Evolutionary conservation across 164 flowering plant species (phyloP).

Genomic region (Echeveria elegans): DNA sequence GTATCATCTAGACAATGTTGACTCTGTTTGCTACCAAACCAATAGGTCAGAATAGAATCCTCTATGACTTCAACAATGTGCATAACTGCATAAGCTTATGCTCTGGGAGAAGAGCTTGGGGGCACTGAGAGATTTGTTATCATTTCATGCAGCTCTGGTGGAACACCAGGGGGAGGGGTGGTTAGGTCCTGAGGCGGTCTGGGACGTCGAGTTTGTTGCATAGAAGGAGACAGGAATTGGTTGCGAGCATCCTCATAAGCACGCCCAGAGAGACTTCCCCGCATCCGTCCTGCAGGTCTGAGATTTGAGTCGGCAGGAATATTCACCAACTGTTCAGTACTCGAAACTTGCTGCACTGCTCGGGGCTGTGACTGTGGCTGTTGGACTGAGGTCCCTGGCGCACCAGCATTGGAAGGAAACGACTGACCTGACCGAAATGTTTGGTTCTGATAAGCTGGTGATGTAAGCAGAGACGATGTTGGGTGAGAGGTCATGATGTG

Average conservation of each 20-base stretch:
- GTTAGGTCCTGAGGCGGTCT: conserved; percentile 16
- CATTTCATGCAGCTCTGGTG: conserved; percentile 21
- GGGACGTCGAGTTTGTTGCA: conserved; percentile 24
- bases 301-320: conserved; percentile 37
- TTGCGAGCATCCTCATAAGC: conserved; percentile 38
- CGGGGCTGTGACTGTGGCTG: conserved; percentile 16
- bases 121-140: conserved; percentile 13
- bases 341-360: conserved; percentile 18
- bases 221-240: conserved; percentile 42
- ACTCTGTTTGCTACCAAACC: no score
- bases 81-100: not conserved
- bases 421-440: not conserved
- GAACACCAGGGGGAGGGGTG: conserved; percentile 12
- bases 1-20: no score
- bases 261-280: conserved; percentile 65
- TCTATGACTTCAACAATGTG: not conserved
- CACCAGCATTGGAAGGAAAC: not conserved
- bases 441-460: not conserved
- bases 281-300: conserved; percentile 70
- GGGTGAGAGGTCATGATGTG: not conserved
- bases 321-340: conserved; percentile 20
- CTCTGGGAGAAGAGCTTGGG: not conserved
- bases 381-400: not conserved
- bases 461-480: not conserved
- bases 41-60: no score